phyloP scores from a whole-genome alignment of 2,329 filamentous ascomycete species.

The Aureobasidium sp. region DNA sequence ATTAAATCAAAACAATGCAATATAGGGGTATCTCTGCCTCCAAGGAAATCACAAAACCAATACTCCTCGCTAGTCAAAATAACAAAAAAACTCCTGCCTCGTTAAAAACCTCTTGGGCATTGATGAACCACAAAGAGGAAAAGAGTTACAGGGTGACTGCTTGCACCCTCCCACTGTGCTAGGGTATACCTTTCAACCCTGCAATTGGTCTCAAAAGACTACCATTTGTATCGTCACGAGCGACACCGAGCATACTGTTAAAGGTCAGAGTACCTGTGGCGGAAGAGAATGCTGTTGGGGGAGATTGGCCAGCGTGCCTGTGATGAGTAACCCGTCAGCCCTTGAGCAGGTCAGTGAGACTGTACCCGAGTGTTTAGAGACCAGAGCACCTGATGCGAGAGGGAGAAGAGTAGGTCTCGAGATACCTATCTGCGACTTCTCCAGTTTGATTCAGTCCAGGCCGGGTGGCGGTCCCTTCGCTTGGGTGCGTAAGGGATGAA shows the following conservation, averaged over 20 bases:
- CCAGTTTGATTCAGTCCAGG: background rate
- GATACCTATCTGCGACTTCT: no score
- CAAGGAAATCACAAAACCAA: background rate
- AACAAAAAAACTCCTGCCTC: background rate
- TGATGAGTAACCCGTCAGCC: background rate
- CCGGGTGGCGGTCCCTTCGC: background rate
- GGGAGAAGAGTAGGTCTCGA: no score
- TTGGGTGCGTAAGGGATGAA: background rate
- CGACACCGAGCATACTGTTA: constrained; percentile 8
- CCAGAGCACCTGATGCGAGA: no score
- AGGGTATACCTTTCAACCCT: background rate
- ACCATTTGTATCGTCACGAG: constrained; percentile 1
- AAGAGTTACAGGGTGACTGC: constrained; percentile 6
- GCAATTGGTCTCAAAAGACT: constrained; percentile 1
- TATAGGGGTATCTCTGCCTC: no score
- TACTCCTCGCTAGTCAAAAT: no score
- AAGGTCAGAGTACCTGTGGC: constrained; percentile 13
- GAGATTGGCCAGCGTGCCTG: constrained; percentile 1
- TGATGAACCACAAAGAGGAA: background rate
- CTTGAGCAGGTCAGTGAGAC: constrained; percentile 1
- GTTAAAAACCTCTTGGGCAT: background rate
- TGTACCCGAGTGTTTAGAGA: no score
- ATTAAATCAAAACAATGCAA: no score
- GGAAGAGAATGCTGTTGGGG: constrained; percentile 3
- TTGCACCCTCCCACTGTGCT: background rate